Evolutionary conservation across 2,329 filamentous ascomycete genomes (phyloP), one percentile per base, ranked within the genome.

Genomic region (Sporothrix brasiliensis): DNA sequence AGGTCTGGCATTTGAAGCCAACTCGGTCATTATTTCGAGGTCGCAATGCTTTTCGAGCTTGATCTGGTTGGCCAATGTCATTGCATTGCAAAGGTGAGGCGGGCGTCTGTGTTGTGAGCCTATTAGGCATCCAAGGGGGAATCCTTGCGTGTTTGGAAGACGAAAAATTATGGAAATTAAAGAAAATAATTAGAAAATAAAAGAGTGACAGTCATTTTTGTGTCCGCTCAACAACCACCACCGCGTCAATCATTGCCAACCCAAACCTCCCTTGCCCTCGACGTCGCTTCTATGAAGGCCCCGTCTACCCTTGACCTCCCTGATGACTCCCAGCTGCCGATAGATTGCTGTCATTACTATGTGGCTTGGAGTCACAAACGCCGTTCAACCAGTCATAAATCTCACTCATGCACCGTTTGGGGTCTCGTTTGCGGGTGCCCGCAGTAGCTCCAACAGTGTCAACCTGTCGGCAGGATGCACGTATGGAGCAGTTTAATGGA

Each of bases 291-390:
- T 24, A 5, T 9, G 24, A 56, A 56, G 34, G 56, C 21, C 21
- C 56, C 53, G 5, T 39, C 56, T 60, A 14, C 56, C 56, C 19
- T 21, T 53, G 21, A 14, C 21, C 24, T n/a, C n/a, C 50, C 56
- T 61, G 56, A 61, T 61, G 56, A 61, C 56, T 61, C 34, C 34
- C 41, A 61, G 19, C n/a, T 44, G 11, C 56, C 56, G n/a, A 41
- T 47, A 13, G 13, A 47, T 19, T 49, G 41, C 21, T 30, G 60
- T 49, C 41, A 63, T 24, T 21, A 30, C 56, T 21, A 24, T 21
- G 10, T 11, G 19, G 24, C 11, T n/a, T 39, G 19, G 39, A 63
- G 58, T 47, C 58, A 63, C 34, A 6, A 11, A 34, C 2, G 58
- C 41, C 39, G 27, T n/a, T 30, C 21, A 11, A 21, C 2, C 61